Base-by-base conservation (phyloP, 441 rosid genomes). In the Mallotus repandus region DNA sequence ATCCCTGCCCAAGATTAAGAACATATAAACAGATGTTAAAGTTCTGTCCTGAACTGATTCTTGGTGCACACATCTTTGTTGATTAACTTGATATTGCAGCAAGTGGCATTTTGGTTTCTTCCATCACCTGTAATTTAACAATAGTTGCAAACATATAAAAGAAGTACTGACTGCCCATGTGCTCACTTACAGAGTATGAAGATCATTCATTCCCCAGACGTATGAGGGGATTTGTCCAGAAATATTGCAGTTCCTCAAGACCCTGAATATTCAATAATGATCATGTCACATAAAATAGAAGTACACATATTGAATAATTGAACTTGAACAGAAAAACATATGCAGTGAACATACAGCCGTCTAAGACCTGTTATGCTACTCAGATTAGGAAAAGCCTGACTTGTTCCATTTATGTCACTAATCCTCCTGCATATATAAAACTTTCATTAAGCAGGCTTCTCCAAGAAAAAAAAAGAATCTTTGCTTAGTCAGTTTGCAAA, bases 171-270 rank as follows among this genome's bases (percentile, higher is more conserved):
- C 29, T 25, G 29, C 29, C 10, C 6, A 49, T 63, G n/a, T 15
- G 52, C 2, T 15, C 15, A 22, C 84, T 81, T 43, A 81, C 84
- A 81, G 53, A 52, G 65, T 8, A 29, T 21, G 46, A 43, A 78
- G 70, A 0, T 14, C 11, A 43, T 52, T 53, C 76, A 76, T 35
- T 63, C 18, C 48, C 84, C 82, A 73, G 19, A 81, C 62, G 32
- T 81, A 76, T 8, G 38, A 11, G n/a, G 84, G 84, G 10, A 81
- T 67, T 58, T 79, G 72, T 38, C 82, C 80, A 3, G 54, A 57
- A 61, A 81, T 76, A 56, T 72, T 78, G 58, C 84, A 81, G 60
- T 75, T 78, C 59, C 82, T 78, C 76, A 78, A 68, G 55, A 73
- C 68, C 63, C 84, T 81, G 74, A 5, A 69, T 43, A 9, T 14